Percentiles rank a stretch among this genome's conserved stretches.
phyloP scores from a whole-genome alignment of 352 stramenopile species.

The Pythium insidiosum region DNA sequence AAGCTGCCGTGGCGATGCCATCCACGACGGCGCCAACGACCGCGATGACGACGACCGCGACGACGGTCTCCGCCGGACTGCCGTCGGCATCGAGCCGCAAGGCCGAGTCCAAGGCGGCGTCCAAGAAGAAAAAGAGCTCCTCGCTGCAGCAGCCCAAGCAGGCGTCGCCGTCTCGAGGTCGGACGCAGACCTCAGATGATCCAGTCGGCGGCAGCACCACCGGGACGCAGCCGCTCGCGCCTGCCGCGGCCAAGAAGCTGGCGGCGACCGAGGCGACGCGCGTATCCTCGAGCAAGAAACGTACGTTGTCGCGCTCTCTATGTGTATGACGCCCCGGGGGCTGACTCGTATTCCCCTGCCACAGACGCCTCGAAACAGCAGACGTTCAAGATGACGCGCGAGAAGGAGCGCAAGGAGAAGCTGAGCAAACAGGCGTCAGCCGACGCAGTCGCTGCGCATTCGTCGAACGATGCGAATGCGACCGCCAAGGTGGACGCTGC shows the following conservation, averaged over 20 bases:
- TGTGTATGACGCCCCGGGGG: neutral
- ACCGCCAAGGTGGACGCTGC: neutral
- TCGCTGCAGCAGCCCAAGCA: too few relatives aligned
- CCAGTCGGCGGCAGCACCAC: too few relatives aligned
- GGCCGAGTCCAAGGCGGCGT: too few relatives aligned
- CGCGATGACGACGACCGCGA: too few relatives aligned
- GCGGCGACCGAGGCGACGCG: conserved; percentile 2
- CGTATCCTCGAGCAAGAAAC: conserved; percentile 5
- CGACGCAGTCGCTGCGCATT: neutral
- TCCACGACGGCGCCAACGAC: too few relatives aligned
- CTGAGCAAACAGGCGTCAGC: conserved; percentile 9
- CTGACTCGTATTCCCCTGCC: neutral
- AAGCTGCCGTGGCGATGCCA: too few relatives aligned
- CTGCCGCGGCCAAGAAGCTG: conserved; percentile 3
- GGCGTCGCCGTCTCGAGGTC: too few relatives aligned
- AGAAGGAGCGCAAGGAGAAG: conserved; percentile 30
- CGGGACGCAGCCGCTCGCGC: neutral
- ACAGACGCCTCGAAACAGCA: conserved; percentile 14
- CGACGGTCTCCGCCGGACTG: too few relatives aligned
- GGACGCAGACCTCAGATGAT: too few relatives aligned
- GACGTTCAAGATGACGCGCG: conserved; percentile 17
- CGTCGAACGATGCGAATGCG: neutral
- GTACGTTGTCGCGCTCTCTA: conserved; percentile 1
- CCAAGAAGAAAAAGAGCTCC: too few relatives aligned
- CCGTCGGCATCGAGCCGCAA: too few relatives aligned